Evolutionary conservation across 495 filamentous ascomycete genomes (phyloP).

Genomic region (Penicillium atrosanguineum): DNA sequence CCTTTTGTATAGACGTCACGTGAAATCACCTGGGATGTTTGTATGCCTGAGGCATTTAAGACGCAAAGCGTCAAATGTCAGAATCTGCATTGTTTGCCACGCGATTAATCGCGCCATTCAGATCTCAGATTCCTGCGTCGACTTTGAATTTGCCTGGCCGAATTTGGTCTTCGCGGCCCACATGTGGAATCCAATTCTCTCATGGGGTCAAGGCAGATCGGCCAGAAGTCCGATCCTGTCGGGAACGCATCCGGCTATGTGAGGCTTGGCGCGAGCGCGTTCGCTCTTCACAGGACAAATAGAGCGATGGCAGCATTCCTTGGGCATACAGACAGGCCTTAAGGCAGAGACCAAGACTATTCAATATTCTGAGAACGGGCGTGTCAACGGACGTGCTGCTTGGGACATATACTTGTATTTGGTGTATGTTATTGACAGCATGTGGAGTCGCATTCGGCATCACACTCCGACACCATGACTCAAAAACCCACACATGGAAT

Average conservation of each 20-base stretch:
- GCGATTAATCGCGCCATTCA: background rate
- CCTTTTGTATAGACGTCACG: background rate
- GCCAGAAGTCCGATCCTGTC: constrained; percentile 16
- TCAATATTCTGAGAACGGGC: background rate
- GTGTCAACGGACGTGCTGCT: background rate
- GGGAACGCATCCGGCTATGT: constrained; percentile 14
- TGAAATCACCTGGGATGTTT: background rate
- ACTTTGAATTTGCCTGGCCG: background rate
- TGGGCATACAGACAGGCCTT: background rate
- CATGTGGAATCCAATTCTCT: background rate
- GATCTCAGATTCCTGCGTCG: background rate
- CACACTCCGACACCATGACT: constrained; percentile 7
- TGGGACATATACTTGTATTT: background rate
- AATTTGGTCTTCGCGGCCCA: background rate
- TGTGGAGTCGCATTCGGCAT: constrained; percentile 14
- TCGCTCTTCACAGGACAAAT: background rate
- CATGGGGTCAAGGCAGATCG: constrained; percentile 9
- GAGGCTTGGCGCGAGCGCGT: constrained; percentile 1
- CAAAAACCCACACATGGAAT: constrained; percentile 7
- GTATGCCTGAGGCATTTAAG: background rate
- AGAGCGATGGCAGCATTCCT: background rate
- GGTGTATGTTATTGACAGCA: background rate
- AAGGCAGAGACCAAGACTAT: background rate
- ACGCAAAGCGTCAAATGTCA: background rate
- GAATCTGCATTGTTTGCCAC: background rate